Conservation (phyloP, 176 grass and related monocot genomes). For the Avena atlantica region DNA sequence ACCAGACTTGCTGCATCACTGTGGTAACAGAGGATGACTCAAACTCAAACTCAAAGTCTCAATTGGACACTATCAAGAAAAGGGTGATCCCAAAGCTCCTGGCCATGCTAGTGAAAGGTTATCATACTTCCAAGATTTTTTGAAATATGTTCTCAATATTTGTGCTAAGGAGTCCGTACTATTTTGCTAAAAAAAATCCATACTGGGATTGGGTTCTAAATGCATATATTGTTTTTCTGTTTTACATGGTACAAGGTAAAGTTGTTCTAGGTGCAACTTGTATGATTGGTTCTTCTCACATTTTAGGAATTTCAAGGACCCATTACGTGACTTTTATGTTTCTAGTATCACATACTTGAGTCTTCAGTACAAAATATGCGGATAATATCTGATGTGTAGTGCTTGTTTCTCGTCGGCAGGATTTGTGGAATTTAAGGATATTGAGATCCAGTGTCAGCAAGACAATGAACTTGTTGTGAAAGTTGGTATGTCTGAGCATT, state of each 20-base stretch:
- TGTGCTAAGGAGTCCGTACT: slow-evolving; percentile 9
- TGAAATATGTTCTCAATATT: slow-evolving; percentile 2
- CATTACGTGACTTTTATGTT: neutral
- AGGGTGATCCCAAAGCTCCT: slow-evolving; percentile 67
- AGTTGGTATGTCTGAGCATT: slow-evolving; percentile 79
- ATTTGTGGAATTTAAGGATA: slow-evolving; percentile 75
- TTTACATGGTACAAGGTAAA: slow-evolving; percentile 2
- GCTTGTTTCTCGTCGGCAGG: slow-evolving; percentile 53
- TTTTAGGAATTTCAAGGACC: neutral
- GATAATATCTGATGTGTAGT: slow-evolving; percentile 28
- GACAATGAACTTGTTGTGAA: slow-evolving; percentile 67
- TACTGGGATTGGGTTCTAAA: slow-evolving; percentile 14
- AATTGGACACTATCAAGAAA: slow-evolving; percentile 69
- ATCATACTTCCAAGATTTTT: slow-evolving; percentile 22
- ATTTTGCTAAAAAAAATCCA: neutral
- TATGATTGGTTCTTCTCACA: slow-evolving; percentile 20
- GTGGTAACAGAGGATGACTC: slow-evolving; percentile 53
- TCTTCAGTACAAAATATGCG: slow-evolving; percentile 1
- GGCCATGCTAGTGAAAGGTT: slow-evolving; percentile 74
- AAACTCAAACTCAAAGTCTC: slow-evolving; percentile 39
- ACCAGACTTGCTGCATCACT: slow-evolving; percentile 63
- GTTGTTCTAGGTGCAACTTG: slow-evolving; percentile 8
- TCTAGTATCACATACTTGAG: slow-evolving; percentile 2
- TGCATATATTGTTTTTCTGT: slow-evolving; percentile 35
- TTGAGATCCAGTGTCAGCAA: slow-evolving; percentile 69